Base-by-base conservation (phyloP, 768 basidiomycete species). In the Hericium coralloides region DNA sequence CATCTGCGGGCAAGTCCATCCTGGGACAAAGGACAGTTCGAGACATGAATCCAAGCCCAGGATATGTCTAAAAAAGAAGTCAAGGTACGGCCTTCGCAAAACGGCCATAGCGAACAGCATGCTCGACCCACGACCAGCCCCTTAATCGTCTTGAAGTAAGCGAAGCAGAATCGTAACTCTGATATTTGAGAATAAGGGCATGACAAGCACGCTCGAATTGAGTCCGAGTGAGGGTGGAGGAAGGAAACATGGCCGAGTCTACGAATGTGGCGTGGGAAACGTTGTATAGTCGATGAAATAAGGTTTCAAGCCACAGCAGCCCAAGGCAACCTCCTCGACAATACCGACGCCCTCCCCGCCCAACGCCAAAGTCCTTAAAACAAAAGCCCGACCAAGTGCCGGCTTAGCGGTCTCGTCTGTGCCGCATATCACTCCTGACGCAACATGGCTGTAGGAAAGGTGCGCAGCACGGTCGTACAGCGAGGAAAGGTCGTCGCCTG, bases 371-470 rank as follows among this genome's bases (percentile, higher is more conserved):
- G 59, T 65, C 67, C 65, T 60, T 67, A 68, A 76, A 77, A 78
- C 73, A 62, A 68, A 31, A 75, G 76, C 76, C 72, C 74, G 71
- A 72, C 73, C 77, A 74, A 75, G 65, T 74, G 66, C 72, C 76
- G 74, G 69, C 72, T 73, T 68, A 66, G 63, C 68, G 72, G 70
- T 64, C 57, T 55, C 41, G 61, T 67, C 26, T 65, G 63, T 65
- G 66, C 69, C 71, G 72, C 73, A 67, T 69, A 57, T 67, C 64
- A 55, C 66, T 61, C 69, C 68, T 69, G 48, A 58, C 58, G 60
- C 72, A 79, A 65, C 70, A 92, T 92, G 90, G 90, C 89, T 70
- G 90, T 92, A 77, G 89, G 89, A 73, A 92, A 91, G 83, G 89
- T 89, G 60, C 52, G 82, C 26, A 43, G 12, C 25, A 26, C 26